Base-by-base conservation (phyloP, 1,284 basidiomycete species). In the Fomitopsis palustris region DNA sequence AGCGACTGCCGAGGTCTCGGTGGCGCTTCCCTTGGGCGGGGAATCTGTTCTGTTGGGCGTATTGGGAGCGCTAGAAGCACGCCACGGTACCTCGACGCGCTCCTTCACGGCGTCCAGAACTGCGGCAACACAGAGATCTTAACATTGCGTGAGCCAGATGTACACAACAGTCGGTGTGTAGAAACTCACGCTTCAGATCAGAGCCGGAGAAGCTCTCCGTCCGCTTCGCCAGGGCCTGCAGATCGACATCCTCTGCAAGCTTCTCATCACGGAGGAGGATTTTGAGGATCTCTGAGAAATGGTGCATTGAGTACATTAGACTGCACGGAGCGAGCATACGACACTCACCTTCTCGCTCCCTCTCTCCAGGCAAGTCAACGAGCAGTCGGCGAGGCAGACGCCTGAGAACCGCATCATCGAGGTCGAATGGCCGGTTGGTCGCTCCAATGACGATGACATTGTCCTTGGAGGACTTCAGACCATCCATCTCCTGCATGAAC, bases 401-500 rank as follows among this genome's bases (percentile, higher is more conserved):
- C 57, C 94, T 83, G 21, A 96, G 77, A 10, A 96, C 90, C 21
- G 92, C 92, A 72, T 93, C 91, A 67, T 93, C 91, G 41, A 93
- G 76, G 69, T 93, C 91, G 67, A 92, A 93, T 1, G 91, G 91
- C 63, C 91, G 77, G 72, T 98, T 98, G 1, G 96, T 98, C 2
- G 96, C 96, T 35, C 96, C 96, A 60, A 98, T 95, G 53, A 98
- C 90, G 53, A 97, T 90, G 55, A 98, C 88, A 62, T 85, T 90
- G 65, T 93, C 92, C 68, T 82, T 83, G 31, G 86, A 88, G 8
- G 88, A 84, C 69, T 85, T 93, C 59, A 96, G 75, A 2, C 96
- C 96, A 69, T 98, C 96, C 95, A 98, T 98, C 72, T 97, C 95
- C 72, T 98, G 95, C 96, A 98, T 98, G 72, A 98, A 96, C 71